Evolutionary conservation across 2,329 filamentous ascomycete species (phyloP).

Genomic region (Fulvia fulva): DNA sequence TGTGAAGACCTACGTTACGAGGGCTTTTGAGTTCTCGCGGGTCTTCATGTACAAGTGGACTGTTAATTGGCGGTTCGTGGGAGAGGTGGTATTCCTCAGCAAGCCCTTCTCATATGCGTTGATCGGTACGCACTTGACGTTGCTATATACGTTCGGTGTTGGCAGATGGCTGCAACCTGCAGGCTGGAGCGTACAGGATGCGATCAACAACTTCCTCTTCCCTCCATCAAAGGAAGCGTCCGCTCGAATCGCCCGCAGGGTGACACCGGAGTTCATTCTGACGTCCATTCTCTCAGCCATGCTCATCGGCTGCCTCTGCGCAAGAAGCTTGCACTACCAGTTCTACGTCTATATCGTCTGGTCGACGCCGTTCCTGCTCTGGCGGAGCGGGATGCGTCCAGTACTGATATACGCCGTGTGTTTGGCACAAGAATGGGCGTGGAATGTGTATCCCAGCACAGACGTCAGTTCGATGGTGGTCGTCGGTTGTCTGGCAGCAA

Average conservation of each 20-base stretch:
- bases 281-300: conserved; percentile 74
- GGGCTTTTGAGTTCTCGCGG: conserved; percentile 86
- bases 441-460: conserved; percentile 90
- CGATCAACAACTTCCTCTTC: conserved; percentile 49
- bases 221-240: conserved; percentile 51
- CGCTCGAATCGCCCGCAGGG: conserved; percentile 51
- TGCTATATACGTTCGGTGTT: conserved; percentile 64
- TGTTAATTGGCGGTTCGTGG: conserved; percentile 96
- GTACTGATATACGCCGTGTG: conserved; percentile 65
- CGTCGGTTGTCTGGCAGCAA: conserved; percentile 65
- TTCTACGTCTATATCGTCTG: conserved; percentile 91
- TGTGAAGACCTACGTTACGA: conserved; percentile 66
- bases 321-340: conserved; percentile 87
- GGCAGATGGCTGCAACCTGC: conserved; percentile 71
- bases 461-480: conserved; percentile 61
- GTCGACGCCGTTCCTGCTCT: conserved; percentile 82
- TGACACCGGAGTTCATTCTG: conserved; percentile 70
- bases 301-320: conserved; percentile 76
- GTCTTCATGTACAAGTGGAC: conserved; percentile 98
- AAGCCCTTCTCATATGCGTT: conserved; percentile 64
- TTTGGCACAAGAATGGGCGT: conserved; percentile 82
- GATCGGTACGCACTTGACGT: conserved; percentile 59
- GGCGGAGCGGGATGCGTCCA: conserved; percentile 68
- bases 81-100: conserved; percentile 74
- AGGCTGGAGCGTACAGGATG: conserved; percentile 52